Evolutionary conservation across 2,329 filamentous ascomycete genomes (phyloP).

Genomic region (Arthroderma sp.): DNA sequence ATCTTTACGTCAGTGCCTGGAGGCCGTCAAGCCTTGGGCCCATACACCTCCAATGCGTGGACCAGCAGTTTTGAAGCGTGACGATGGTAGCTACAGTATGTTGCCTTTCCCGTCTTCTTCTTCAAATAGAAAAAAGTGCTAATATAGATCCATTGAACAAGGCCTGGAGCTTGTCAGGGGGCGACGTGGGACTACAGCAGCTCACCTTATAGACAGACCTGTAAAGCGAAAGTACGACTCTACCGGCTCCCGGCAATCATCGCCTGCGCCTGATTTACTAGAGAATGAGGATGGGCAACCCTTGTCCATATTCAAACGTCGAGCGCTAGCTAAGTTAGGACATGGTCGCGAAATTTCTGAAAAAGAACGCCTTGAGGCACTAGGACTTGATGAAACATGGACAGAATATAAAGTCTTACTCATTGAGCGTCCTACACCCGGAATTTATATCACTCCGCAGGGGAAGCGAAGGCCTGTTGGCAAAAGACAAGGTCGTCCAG

Average conservation of each 20-base stretch:
- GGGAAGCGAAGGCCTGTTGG: constrained; percentile 27
- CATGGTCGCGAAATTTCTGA: constrained; percentile 19
- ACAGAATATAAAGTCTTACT: constrained; percentile 27
- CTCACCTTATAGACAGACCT: too few species aligned
- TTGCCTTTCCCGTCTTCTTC: not conserved
- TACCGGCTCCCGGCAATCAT: not conserved
- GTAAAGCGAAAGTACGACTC: not conserved
- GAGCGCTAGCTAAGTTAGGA: too few species aligned
- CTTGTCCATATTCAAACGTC: too few species aligned
- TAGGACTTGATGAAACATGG: constrained; percentile 29
- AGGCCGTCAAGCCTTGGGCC: constrained; percentile 18
- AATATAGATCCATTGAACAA: too few species aligned
- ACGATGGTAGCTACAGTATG: constrained; percentile 23
- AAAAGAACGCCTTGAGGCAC: constrained; percentile 25
- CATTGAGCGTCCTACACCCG: constrained; percentile 24
- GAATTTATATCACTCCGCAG: constrained; percentile 29
- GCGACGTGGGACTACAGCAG: too few species aligned
- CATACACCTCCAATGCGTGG: constrained; percentile 25
- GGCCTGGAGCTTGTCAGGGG: too few species aligned
- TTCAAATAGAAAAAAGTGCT: not conserved
- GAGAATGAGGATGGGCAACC: too few species aligned
- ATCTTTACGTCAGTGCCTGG: constrained; percentile 30
- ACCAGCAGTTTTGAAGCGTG: constrained; percentile 16
- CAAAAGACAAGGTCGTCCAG: constrained; percentile 25
- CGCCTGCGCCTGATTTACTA: not conserved